Evolutionary conservation across 177 flowering plant species (phyloP), one percentile per base, ranked within the genome.

Genomic region (Vitis hybrid): DNA sequence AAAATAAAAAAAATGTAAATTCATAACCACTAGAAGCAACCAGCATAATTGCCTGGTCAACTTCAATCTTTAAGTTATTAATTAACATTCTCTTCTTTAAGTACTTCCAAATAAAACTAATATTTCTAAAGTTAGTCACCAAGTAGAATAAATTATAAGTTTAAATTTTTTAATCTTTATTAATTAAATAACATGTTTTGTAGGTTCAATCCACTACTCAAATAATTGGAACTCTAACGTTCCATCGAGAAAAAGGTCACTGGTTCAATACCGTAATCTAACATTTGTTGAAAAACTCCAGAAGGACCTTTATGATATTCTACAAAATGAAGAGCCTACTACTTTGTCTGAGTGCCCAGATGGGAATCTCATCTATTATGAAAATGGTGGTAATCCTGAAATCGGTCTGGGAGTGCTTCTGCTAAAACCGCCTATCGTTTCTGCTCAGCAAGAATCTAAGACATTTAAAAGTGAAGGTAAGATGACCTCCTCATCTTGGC

Each of bases 201-300:
- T 59, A 71, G 59, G 57, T 67, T 56, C 65, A 18, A 58, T 20
- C 2, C 62, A n/a, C 26, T 39, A 0, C 45, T 39, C 68, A 71
- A 33, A 22, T 66, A 15, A 45, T 10, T 70, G 67, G 77, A 62
- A 66, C 26, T 45, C 67, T 9, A 29, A 70, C 3, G 26, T 75
- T 70, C 74, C 77, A 20, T 66, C 74, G 51, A 75, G 48, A 55
- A 70, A 62, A 58, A 49, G 68, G 61, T 71, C 68, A 56, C 13
- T 10, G 31, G 50, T 10, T 51, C 19, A 8, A 20, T 60, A 68
- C 39, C 16, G 51, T 26, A 57, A 64, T 51, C 53, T 59, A 62
- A 22, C 78, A 60, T 39, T 52, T 55, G 71, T 75, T 55, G 78
- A 75, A 71, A 71, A 56, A 55, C 78, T 75, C 39, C 49, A 61